These are phyloP conservation scores for Vitis hybrid DNA, from an alignment of 177 flowering plant genomes.

Conservation along the genomic window DNA sequence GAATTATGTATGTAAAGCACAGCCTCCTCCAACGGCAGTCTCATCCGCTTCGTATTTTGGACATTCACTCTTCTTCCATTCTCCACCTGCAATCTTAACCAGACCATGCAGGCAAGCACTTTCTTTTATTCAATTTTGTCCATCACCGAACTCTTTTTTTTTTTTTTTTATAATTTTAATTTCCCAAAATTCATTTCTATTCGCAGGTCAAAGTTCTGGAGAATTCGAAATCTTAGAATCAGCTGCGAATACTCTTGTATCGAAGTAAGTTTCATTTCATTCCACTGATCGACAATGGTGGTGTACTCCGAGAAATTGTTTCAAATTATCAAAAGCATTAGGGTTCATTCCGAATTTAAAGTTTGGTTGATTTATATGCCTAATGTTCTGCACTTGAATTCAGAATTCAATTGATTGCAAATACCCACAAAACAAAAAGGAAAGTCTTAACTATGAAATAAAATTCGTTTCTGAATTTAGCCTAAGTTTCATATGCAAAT, in stretches of 20 bases:
- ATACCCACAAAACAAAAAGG: too few species aligned
- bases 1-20: too few species aligned
- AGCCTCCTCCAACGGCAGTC: too few species aligned
- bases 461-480: neutral
- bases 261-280: conserved; percentile 42
- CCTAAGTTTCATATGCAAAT: neutral
- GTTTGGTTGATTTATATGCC: too few species aligned
- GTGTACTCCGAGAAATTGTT: neutral
- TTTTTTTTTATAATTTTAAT: neutral
- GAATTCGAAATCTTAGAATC: conserved; percentile 17
- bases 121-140: neutral
- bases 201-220: conserved; percentile 30
- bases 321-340: neutral
- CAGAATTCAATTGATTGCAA: too few species aligned
- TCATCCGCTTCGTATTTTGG: too few species aligned
- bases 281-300: neutral
- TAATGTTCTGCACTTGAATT: too few species aligned
- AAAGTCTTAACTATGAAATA: too few species aligned
- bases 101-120: too few species aligned
- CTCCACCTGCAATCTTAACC: too few species aligned
- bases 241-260: conserved; percentile 53
- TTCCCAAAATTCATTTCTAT: neutral
- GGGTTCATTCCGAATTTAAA: neutral
- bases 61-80: too few species aligned
- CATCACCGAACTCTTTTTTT: neutral